These are phyloP conservation scores for Cladosporium velox DNA, from an alignment of 2,329 filamentous ascomycete species.

Conservation along the genomic window DNA sequence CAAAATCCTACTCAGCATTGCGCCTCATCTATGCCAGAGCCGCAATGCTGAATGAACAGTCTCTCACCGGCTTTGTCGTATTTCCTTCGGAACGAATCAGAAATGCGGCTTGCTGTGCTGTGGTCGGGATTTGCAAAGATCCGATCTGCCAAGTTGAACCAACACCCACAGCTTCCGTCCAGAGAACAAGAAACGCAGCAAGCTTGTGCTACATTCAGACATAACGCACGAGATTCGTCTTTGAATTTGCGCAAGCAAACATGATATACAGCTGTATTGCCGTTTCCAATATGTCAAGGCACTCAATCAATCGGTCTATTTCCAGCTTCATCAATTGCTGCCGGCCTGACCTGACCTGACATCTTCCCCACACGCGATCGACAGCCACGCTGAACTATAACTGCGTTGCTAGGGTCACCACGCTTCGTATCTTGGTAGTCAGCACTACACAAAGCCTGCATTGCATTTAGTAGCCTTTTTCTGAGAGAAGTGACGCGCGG, in stretches of 20 bases:
- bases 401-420: conserved; percentile 6
- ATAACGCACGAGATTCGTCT: not conserved
- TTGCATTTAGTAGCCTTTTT: conserved; percentile 1
- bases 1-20: not conserved
- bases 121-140: not conserved
- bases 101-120: not conserved
- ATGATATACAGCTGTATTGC: not conserved
- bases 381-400: not conserved
- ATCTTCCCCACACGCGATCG: not conserved
- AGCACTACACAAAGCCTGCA: conserved; percentile 10
- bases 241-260: not conserved
- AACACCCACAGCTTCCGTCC: not conserved
- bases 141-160: not conserved
- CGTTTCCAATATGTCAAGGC: not conserved
- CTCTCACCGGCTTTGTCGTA: not conserved
- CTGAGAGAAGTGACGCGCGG: not conserved
- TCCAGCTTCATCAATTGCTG: not conserved
- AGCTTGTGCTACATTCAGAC: not conserved
- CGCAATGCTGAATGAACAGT: not conserved
- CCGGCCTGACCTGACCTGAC: not conserved
- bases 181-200: not conserved
- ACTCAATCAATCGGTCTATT: not conserved
- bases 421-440: conserved; percentile 8
- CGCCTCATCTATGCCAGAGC: not conserved
- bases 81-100: not conserved